Evolutionary conservation across 768 basidiomycete species (phyloP).

Genomic region (Coprinopsis strossmayeri): DNA sequence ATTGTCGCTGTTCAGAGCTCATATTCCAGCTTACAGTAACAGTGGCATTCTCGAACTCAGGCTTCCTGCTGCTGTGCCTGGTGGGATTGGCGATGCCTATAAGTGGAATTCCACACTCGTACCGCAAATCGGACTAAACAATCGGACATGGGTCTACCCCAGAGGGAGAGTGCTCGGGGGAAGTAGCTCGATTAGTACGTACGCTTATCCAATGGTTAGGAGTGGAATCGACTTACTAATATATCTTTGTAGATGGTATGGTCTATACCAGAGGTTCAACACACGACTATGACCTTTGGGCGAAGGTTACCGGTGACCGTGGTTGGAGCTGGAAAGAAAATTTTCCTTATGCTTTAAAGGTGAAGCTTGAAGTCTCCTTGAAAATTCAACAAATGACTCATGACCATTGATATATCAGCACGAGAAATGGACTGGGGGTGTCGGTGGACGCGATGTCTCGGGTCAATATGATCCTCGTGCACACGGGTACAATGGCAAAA

Average conservation of each 20-base stretch:
- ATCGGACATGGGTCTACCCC: conserved; percentile 19
- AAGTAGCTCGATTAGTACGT: conserved; percentile 24
- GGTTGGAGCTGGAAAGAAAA: conserved; percentile 20
- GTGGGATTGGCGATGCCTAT: conserved; percentile 6
- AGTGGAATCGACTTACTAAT: neutral
- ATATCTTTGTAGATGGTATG: conserved; percentile 16
- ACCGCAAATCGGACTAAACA: conserved; percentile 21
- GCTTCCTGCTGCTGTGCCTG: no score
- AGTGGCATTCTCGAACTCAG: no score
- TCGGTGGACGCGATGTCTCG: conserved; percentile 13
- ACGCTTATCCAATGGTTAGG: neutral
- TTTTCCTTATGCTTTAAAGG: conserved; percentile 18
- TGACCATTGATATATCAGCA: no score
- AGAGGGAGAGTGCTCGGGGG: conserved; percentile 28
- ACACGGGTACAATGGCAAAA: conserved; percentile 24
- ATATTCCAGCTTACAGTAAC: no score
- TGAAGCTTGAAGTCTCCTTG: no score
- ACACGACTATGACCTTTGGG: conserved; percentile 19
- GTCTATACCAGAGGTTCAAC: conserved; percentile 18
- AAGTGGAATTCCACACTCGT: conserved; percentile 28
- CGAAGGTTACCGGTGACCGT: conserved; percentile 14
- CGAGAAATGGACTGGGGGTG: conserved; percentile 15
- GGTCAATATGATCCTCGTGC: conserved; percentile 9
- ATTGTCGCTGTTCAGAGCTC: neutral
- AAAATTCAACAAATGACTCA: no score